These are phyloP conservation scores for Nakazawaea ambrosiae DNA, from an alignment of 805 yeast species.

Conservation along the genomic window DNA sequence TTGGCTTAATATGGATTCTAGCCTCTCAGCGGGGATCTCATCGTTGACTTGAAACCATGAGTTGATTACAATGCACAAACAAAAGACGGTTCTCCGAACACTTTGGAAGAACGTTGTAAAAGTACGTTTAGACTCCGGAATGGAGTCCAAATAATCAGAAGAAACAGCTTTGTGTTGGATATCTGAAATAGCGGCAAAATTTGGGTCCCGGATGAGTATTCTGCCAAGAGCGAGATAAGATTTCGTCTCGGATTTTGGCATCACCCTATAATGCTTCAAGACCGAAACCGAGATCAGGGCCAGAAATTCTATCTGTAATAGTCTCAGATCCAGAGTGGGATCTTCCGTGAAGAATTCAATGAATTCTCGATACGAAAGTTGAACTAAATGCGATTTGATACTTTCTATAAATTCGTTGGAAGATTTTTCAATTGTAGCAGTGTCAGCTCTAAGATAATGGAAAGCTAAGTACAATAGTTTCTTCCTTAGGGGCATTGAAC, in stretches of 20 bases:
- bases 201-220: not conserved
- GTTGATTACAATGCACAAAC: not conserved
- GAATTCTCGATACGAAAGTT: slow-evolving; percentile 2
- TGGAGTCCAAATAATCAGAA: not conserved
- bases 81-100: not conserved
- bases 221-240: not conserved
- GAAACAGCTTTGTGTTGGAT: slow-evolving; percentile 3
- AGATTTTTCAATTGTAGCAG: too few species aligned
- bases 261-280: not conserved
- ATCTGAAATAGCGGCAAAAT: too few species aligned
- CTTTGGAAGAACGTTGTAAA: not conserved
- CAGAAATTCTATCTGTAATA: not conserved
- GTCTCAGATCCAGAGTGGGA: not conserved
- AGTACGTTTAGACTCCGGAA: too few species aligned
- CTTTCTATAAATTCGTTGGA: not conserved
- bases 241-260: not conserved
- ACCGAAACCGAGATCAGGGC: not conserved
- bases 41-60: slow-evolving; percentile 2
- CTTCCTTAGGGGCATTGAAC: slow-evolving; percentile 14
- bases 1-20: too few species aligned
- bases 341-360: slow-evolving; percentile 8
- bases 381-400: not conserved
- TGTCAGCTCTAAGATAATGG: not conserved
- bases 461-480: slow-evolving; percentile 10
- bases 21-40: too few species aligned